Base-by-base conservation (phyloP, 352 stramenopile species). In the Phytophthora boehmeriae region DNA sequence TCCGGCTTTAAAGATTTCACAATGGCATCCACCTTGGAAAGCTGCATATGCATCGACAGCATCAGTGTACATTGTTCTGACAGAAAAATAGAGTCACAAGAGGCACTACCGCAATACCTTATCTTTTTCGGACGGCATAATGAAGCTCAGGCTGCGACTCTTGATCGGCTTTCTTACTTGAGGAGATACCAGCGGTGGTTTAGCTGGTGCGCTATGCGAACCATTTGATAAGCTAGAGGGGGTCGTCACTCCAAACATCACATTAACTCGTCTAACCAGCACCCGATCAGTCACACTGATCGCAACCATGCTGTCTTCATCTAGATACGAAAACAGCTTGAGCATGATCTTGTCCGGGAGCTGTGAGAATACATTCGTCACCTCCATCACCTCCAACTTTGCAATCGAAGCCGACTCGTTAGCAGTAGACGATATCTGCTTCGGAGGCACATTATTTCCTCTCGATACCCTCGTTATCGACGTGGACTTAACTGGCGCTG, bases 1-100 rank as follows among this genome's bases (percentile, higher is more conserved):
- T 92, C 79, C 30, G 88, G 86, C 49, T 89, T 95, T 6, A 95
- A 63, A 23, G 81, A 86, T 56, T 92, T 89, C 10, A 93, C 80
- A 34, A 95, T 92, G 53, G 78, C 71, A 35, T 92, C 83, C 1
- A 84, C 78, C 51, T 90, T 90, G 1, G 79, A 85, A n/a, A 83
- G 71, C 66, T 94, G 63, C n/a, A n/a, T n/a, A n/a, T n/a, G n/a
- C n/a, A n/a, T n/a, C n/a, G n/a, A n/a, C n/a, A n/a, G n/a, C n/a
- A n/a, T n/a, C n/a, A n/a, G n/a, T n/a, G n/a, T n/a, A n/a, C n/a
- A n/a, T n/a, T n/a, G n/a, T n/a, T n/a, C n/a, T n/a, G n/a, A n/a
- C n/a, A n/a, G n/a, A n/a, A n/a, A n/a, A n/a, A n/a, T n/a, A n/a
- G n/a, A n/a, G n/a, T n/a, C n/a, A n/a, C n/a, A n/a, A n/a, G n/a